Percentiles rank a stretch among this genome's conserved stretches.
Evolutionary conservation across 768 basidiomycete genomes (phyloP).

Genomic region (Suillus americanus): DNA sequence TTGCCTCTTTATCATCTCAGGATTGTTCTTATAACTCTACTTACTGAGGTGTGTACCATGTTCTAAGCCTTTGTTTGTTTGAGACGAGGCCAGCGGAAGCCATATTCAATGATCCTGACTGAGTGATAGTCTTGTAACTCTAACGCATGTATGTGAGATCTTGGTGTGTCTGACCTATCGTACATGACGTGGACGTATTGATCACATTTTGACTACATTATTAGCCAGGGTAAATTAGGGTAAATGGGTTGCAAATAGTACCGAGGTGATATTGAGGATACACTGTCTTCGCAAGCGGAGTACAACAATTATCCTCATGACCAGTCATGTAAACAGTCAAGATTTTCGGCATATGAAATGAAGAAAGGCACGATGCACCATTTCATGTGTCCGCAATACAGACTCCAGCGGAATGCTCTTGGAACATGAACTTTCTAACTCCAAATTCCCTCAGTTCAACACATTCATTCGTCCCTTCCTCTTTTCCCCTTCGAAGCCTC

Average conservation of each 20-base stretch:
- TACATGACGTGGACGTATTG: background rate
- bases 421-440: background rate
- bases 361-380: background rate
- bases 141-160: no score
- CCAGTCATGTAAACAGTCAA: background rate
- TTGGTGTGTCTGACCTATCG: no score
- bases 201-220: background rate
- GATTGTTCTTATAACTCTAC: no score
- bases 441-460: background rate
- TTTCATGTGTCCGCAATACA: background rate
- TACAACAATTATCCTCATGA: background rate
- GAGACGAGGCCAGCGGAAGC: no score
- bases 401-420: background rate
- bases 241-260: background rate
- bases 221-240: background rate
- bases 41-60: no score
- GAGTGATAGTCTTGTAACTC: no score
- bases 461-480: conserved; percentile 41
- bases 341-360: no score
- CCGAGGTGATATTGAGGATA: background rate
- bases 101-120: no score
- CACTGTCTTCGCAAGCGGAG: background rate
- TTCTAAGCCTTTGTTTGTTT: no score
- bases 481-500: conserved; percentile 70
- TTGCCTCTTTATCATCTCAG: no score